Conservation (phyloP, 805 yeast species). For the Sungouiella blattae region DNA sequence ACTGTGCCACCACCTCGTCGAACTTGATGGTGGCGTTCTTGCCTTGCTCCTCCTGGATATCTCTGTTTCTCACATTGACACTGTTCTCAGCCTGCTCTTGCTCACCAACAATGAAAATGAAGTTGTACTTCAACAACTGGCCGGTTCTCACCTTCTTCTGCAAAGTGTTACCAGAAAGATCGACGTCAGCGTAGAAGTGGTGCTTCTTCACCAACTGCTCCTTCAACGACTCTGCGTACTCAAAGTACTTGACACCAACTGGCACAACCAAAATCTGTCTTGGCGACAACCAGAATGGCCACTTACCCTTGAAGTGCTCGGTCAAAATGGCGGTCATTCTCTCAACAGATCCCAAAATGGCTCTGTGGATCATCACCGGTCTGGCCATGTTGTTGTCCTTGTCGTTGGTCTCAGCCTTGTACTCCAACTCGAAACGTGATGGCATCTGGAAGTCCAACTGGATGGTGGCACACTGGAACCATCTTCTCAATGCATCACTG, state of each 20-base stretch:
- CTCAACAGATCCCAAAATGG: slow-evolving; percentile 96
- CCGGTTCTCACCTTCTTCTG: slow-evolving; percentile 98
- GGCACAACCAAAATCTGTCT: slow-evolving; percentile 96
- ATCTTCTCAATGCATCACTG: slow-evolving; percentile 89
- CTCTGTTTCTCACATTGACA: slow-evolving; percentile 96
- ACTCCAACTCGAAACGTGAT: slow-evolving; percentile 85
- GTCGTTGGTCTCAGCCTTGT: slow-evolving; percentile 61
- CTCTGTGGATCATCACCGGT: slow-evolving; percentile 99
- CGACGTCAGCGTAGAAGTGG: slow-evolving; percentile 91
- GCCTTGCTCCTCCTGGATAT: slow-evolving; percentile 86
- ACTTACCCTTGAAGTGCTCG: slow-evolving; percentile 97
- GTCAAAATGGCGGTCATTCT: slow-evolving; percentile 98
- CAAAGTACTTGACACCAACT: slow-evolving; percentile 90
- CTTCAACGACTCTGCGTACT: slow-evolving; percentile 81
- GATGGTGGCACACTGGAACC: slow-evolving; percentile 99
- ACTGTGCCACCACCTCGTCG: slow-evolving; percentile 66
- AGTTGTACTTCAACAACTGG: slow-evolving; percentile 90
- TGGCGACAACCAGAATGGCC: slow-evolving; percentile 99
- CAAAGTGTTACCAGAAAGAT: slow-evolving; percentile 90
- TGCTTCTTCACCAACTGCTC: slow-evolving; percentile 58
- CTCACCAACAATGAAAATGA: slow-evolving; percentile 95
- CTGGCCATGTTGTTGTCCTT: slow-evolving; percentile 58
- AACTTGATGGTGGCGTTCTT: slow-evolving; percentile 81
- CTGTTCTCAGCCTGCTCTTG: slow-evolving; percentile 75
- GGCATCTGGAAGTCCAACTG: slow-evolving; percentile 99